Percentiles rank a stretch among this genome's conserved stretches.
phyloP scores from a whole-genome alignment of 148 eudicot species.

The Rhododendron griersonianum region DNA sequence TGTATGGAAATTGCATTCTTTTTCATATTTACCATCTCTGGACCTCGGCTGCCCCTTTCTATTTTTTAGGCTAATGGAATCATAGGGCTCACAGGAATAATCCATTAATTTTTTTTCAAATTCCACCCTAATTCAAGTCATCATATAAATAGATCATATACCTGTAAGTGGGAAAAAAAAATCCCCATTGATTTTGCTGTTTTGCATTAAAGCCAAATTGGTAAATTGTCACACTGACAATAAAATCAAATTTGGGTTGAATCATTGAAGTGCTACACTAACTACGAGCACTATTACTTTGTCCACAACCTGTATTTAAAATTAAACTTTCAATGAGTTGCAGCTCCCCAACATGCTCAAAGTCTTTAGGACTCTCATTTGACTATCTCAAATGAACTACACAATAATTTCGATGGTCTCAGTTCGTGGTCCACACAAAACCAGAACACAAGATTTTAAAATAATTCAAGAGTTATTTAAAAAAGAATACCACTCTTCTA shows the following conservation, averaged over 20 bases:
- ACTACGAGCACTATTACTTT: neutral
- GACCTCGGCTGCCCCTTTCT: neutral
- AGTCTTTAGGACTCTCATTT: neutral
- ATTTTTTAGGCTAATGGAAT: neutral
- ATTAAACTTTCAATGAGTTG: neutral
- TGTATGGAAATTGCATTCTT: neutral
- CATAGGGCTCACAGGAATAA: neutral
- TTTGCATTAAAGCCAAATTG: too few species aligned
- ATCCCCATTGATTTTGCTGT: neutral
- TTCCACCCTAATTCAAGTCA: neutral
- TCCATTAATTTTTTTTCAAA: neutral
- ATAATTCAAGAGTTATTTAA: neutral
- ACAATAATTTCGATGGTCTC: neutral
- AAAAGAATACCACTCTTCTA: neutral
- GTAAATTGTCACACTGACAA: neutral
- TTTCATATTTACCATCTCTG: neutral
- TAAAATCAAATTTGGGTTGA: neutral
- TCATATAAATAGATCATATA: neutral
- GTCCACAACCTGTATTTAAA: neutral
- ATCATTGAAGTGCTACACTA: neutral
- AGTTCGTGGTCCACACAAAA: neutral
- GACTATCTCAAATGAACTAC: neutral
- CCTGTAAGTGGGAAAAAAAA: neutral
- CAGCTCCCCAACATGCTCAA: neutral
- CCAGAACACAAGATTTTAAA: neutral